Conservation (phyloP, 73 alveolate genomes). For the Paramecium sonneborni region DNA sequence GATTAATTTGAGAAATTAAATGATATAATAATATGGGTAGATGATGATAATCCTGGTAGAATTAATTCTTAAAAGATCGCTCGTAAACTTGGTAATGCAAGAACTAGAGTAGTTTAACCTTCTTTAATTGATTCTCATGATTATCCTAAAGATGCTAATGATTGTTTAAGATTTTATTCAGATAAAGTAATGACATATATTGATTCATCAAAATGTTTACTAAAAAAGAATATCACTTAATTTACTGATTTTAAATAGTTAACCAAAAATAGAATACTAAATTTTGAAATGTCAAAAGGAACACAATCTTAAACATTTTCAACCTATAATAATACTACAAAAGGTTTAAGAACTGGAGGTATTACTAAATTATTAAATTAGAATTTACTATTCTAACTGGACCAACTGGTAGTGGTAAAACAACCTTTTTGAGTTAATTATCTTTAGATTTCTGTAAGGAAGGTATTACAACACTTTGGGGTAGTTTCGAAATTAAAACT, state of each 20-base stretch:
- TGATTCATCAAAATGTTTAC: neutral
- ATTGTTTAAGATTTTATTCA: neutral
- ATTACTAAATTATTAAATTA: neutral
- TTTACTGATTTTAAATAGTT: constrained; percentile 32
- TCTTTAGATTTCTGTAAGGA: constrained; percentile 78
- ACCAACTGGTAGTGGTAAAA: constrained; percentile 93
- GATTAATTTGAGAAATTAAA: constrained; percentile 81
- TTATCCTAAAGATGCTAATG: constrained; percentile 54
- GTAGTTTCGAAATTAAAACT: constrained; percentile 88
- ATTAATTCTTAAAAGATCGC: constrained; percentile 41
- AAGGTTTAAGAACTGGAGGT: constrained; percentile 87
- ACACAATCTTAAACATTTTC: constrained; percentile 62
- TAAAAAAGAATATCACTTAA: constrained; percentile 23
- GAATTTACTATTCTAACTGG: constrained; percentile 90
- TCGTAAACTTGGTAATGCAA: constrained; percentile 5
- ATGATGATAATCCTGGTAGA: constrained; percentile 51
- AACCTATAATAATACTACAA: constrained; percentile 51
- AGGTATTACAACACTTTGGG: constrained; percentile 90
- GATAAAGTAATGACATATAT: neutral
- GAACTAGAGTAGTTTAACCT: constrained; percentile 32
- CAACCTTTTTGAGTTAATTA: constrained; percentile 84
- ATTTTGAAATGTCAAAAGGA: constrained; percentile 1
- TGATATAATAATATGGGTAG: constrained; percentile 42
- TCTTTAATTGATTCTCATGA: neutral
- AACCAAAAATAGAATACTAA: constrained; percentile 12